Base-by-base conservation (phyloP, 805 yeast genomes). In the Candida awuae region DNA sequence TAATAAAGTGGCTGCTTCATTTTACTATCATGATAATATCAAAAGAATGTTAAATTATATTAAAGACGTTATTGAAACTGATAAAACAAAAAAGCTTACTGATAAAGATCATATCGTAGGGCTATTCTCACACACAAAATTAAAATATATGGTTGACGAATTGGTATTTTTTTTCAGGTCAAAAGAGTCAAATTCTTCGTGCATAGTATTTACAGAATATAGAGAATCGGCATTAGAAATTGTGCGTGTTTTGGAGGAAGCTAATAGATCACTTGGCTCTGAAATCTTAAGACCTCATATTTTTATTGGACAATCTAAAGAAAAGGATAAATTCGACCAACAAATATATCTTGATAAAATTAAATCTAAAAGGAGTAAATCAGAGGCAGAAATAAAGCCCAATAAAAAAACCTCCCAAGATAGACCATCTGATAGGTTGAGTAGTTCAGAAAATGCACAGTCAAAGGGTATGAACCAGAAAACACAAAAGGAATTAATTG, bases 181-280 rank as follows among this genome's bases (percentile, higher is more conserved):
- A 26, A 15, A 13, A 25, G n/a, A 25, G 22, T 25, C 31, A 12
- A 32, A 59, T 3, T 82, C 94, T 1, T 72, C 84, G 47, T 92
- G 81, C 3, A 94, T 92, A 31, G 70, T 92, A 0, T 92, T 92
- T 58, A 83, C 95, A 0, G 95, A 88, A 55, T 73, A 76, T 43
- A 71, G 99, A 55, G 94, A 85, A 46, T 81, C 95, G 4, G 98
- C 97, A 0, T 62, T 84, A 29, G 97, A 88, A 46, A 81, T 92
- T 32, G 85, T 84, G 2, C 77, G 76, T 46, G 71, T 70, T 38
- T 61, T 78, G 34, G 90, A 81, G 46, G 49, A 50, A 30, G 54
- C 59, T 8, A 59, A 56, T 42, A 37, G 32, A 35, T 44, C 54
- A 6, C 46, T 56, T 39, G 54, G 52, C 29, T 60, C 59, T 21